Conservation (phyloP, 768 basidiomycete genomes). For the Pleurotus pulmonarius region DNA sequence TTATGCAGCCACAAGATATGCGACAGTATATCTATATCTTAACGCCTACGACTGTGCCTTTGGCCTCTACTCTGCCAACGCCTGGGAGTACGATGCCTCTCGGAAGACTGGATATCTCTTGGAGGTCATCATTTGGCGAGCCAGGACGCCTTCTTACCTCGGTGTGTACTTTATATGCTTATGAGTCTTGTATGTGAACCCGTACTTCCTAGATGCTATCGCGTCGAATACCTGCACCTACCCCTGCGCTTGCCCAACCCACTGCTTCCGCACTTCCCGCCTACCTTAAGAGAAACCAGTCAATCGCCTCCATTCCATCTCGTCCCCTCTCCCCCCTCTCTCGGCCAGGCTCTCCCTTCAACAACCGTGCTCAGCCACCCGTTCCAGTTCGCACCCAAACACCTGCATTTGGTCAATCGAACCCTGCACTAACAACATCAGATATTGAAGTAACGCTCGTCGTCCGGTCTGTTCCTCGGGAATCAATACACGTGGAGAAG, state of each 20-base stretch:
- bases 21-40: slow-evolving; percentile 89
- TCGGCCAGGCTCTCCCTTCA: slow-evolving; percentile 40
- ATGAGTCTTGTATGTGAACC: not conserved
- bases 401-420: slow-evolving; percentile 21
- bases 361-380: slow-evolving; percentile 35
- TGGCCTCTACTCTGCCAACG: slow-evolving; percentile 43
- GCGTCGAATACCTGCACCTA: slow-evolving; percentile 59
- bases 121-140: slow-evolving; percentile 84
- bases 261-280: slow-evolving; percentile 72
- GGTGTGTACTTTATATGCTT: slow-evolving; percentile 1
- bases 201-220: slow-evolving; percentile 52
- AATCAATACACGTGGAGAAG: slow-evolving; percentile 42
- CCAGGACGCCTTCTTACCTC: slow-evolving; percentile 86
- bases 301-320: slow-evolving; percentile 33
- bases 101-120: slow-evolving; percentile 85
- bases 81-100: slow-evolving; percentile 77
- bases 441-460: slow-evolving; percentile 59
- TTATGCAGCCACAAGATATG: slow-evolving; percentile 81
- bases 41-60: slow-evolving; percentile 41
- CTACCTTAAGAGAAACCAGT: slow-evolving; percentile 61
- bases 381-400: slow-evolving; percentile 31
- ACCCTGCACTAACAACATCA: slow-evolving; percentile 15
- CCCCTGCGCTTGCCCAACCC: slow-evolving; percentile 32
- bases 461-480: slow-evolving; percentile 44
- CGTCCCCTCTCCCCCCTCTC: slow-evolving; percentile 54